Evolutionary conservation across 192 early-diverging fungal genomes (phyloP).

Genomic region (Podila verticillata): DNA sequence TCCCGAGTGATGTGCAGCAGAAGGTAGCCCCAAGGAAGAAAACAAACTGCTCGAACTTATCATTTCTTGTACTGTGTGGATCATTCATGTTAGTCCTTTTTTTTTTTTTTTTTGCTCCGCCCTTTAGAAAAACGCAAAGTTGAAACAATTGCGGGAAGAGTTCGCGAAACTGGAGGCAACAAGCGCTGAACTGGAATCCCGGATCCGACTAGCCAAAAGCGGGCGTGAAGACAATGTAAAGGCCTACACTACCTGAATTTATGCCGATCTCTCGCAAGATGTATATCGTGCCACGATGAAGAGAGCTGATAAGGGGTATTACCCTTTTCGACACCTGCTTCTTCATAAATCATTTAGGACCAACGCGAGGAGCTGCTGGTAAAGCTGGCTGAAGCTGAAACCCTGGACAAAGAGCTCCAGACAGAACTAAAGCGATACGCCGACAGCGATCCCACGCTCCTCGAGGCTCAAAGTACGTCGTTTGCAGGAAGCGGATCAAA

Average conservation of each 20-base stretch:
- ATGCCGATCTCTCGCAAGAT: background rate
- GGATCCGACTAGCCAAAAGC: conserved; percentile 58
- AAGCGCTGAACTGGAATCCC: conserved; percentile 54
- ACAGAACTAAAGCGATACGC: conserved; percentile 71
- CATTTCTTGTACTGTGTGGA: background rate
- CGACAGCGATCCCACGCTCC: conserved; percentile 81
- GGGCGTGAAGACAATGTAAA: conserved; percentile 76
- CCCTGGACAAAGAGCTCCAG: conserved; percentile 49
- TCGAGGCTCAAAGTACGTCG: conserved; percentile 69
- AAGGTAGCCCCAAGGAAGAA: conserved; percentile 43
- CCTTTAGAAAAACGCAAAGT: conserved; percentile 58
- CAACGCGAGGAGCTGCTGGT: conserved; percentile 63
- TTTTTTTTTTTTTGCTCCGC: background rate
- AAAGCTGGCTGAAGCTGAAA: conserved; percentile 63
- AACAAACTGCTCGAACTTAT: background rate
- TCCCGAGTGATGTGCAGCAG: conserved; percentile 73
- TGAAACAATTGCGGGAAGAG: conserved; percentile 61
- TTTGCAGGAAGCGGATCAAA: background rate
- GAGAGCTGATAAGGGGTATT: background rate
- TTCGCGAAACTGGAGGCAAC: conserved; percentile 55
- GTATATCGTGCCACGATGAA: background rate
- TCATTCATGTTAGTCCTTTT: background rate
- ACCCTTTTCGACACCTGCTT: background rate
- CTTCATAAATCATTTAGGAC: conserved; percentile 50
- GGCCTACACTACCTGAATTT: background rate